Base-by-base conservation (phyloP, 805 yeast genomes). In the Yarrowia divulgata region DNA sequence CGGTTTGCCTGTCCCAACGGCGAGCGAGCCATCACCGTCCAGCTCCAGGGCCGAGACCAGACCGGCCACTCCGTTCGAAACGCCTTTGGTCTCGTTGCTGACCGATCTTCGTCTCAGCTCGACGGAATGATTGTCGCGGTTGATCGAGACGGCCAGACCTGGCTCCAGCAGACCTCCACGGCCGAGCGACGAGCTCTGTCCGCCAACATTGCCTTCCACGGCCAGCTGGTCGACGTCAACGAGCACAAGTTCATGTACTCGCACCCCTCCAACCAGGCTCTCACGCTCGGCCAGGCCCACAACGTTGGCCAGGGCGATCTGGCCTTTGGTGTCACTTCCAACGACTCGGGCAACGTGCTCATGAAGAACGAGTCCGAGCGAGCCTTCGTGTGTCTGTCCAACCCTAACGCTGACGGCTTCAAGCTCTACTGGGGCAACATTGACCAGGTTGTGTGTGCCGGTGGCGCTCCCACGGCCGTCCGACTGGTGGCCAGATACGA, bases 31-130 rank as follows among this genome's bases (percentile, higher is more conserved):
- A 57, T 57, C 37, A 57, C 63, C 2, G 23, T 57, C 10, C 63
- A 57, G 63, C 48, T 57, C 39, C 63, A 57, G 63, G 63, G 63
- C 10, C 63, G 63, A 9, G 63, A 57, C 37, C 63, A 57, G 63
- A 42, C 63, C 39, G 63, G 63, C 16, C 63, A 57, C 14, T 57
- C 63, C 1, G 39, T 57, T 9, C 37, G 63, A 57, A 57, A 57
- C 63, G 48, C 63, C 29, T 57, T 57, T 12, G 7, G 16, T 0
- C 63, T 57, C 3, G n/a, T 23, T 13, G 63, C 35, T 19, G 63
- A 57, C n/a, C 63, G 63, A 19, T 57, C 63, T 8, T 23, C 37
- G 16, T 57, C 63, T 10, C 63, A 57, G 16, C 63, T 57, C 8
- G 63, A 57, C 23, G 63, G 63, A 0, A 57, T 57, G 63, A 40